Base-by-base conservation (phyloP, 1,284 basidiomycete genomes). In the Serendipita sp. region DNA sequence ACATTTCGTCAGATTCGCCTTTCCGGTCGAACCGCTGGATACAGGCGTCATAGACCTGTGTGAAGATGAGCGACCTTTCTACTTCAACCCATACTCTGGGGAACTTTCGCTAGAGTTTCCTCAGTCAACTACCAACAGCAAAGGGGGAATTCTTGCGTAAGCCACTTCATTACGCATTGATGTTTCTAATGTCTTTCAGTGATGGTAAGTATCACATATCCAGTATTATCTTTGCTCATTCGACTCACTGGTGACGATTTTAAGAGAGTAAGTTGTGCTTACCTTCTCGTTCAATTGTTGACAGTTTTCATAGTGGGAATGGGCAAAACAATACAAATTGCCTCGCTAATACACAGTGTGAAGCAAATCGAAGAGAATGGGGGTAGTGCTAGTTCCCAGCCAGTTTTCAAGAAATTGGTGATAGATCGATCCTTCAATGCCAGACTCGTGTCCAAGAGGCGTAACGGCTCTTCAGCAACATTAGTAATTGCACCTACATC, bases 251-350 rank as follows among this genome's bases (percentile, higher is more conserved):
- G 45, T n/a, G 5, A 8, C 29, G 6, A 22, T n/a, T 49, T 49
- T 17, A 63, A 81, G 80, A 82, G 69, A 82, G 79, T 82, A 67
- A 66, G 79, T 67, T 0, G n/a, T 5, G 61, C 15, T 49, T 6
- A 8, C n/a, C 6, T 29, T 6, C 29, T 5, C n/a, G n/a, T 17
- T 22, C 45, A 49, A 22, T 17, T 45, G 26, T 32, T 17, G 17
- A n/a, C 60, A 47, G 38, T 44, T 32, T 62, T 32, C 32, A 22
- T 62, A 88, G 82, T 87, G 91, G 91, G 94, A 6, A 91, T 98
- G 84, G 95, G 95, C 2, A 99, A 99, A 76, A 97, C 95, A 0
- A 93, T 95, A 69, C 95, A 96, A 92, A 76, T 97, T 61, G 90
- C 93, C 1, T 85, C 92, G 10, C 80, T 98, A 43, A 88, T 98